phyloP scores from a whole-genome alignment of 108 stramenopile genomes.

The Cyclotella kingstonii region DNA sequence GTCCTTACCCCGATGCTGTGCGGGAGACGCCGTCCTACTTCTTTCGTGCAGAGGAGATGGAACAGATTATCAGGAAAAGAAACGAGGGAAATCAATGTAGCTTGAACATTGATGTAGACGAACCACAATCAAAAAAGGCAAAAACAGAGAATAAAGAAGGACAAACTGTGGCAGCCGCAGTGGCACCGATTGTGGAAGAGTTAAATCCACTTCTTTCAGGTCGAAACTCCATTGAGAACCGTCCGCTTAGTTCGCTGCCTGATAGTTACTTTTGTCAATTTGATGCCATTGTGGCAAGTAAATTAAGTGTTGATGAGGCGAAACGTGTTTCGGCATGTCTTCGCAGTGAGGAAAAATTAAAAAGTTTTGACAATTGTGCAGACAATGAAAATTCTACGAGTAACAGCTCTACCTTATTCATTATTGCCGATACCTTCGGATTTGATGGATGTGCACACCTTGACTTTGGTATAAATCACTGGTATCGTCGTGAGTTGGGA shows the following conservation, averaged over 20 bases:
- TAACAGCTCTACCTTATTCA: conserved; percentile 47
- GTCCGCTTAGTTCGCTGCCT: conserved; percentile 43
- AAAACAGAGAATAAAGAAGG: conserved; percentile 37
- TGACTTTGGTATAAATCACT: conserved; percentile 70
- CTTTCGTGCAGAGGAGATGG: conserved; percentile 40
- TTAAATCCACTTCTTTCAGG: conserved; percentile 87
- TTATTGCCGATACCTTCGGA: conserved; percentile 81
- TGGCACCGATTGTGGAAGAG: conserved; percentile 78
- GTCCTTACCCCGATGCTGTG: conserved; percentile 59
- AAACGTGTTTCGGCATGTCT: conserved; percentile 50
- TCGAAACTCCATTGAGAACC: conserved; percentile 63
- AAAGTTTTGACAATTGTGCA: neutral
- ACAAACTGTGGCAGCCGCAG: conserved; percentile 65
- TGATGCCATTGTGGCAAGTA: conserved; percentile 81
- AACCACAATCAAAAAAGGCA: conserved; percentile 41
- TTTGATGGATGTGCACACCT: conserved; percentile 70
- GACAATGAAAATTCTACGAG: conserved; percentile 9
- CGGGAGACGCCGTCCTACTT: conserved; percentile 51
- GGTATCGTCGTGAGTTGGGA: conserved; percentile 75
- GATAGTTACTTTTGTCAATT: conserved; percentile 74
- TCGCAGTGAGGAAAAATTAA: neutral
- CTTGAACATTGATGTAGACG: conserved; percentile 17
- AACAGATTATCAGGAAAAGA: conserved; percentile 10
- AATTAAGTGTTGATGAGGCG: conserved; percentile 55
- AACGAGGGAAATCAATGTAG: neutral